Percentiles rank a stretch among this genome's conserved stretches.
Evolutionary conservation across 345 rosid genomes (phyloP).

Genomic region (Arabidopsis arenosa): DNA sequence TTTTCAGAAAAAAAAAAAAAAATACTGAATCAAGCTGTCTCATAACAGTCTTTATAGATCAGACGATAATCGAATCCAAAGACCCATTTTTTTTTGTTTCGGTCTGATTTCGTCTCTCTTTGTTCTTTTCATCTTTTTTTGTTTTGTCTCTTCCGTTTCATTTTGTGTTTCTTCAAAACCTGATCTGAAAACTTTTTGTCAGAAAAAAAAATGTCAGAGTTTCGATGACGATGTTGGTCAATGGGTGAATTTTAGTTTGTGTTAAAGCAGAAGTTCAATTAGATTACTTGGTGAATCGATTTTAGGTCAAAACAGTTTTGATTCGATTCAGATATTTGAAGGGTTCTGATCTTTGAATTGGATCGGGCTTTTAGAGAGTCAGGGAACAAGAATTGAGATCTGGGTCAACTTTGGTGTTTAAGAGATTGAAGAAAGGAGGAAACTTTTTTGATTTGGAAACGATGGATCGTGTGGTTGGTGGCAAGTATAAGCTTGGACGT

Average conservation of each 20-base stretch:
- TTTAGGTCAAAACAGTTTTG: slow-evolving; percentile 26
- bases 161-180: background rate
- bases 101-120: slow-evolving; percentile 13
- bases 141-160: slow-evolving; percentile 1
- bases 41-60: slow-evolving; percentile 18
- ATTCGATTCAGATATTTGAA: background rate
- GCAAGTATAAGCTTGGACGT: slow-evolving; percentile 90
- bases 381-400: slow-evolving; percentile 33
- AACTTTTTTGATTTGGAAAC: slow-evolving; percentile 19
- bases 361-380: background rate
- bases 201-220: slow-evolving; percentile 21
- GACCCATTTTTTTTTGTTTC: slow-evolving; percentile 7
- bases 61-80: slow-evolving; percentile 35
- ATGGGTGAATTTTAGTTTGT: slow-evolving; percentile 2
- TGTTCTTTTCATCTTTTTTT: slow-evolving; percentile 16
- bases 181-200: slow-evolving; percentile 39
- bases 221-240: slow-evolving; percentile 28
- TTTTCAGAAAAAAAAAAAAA: background rate
- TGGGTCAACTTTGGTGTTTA: slow-evolving; percentile 39
- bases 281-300: slow-evolving; percentile 22
- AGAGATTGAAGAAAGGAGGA: slow-evolving; percentile 32
- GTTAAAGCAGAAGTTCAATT: slow-evolving; percentile 26
- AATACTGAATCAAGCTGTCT: slow-evolving; percentile 32
- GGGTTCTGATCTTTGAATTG: slow-evolving; percentile 28
- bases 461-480: slow-evolving; percentile 89